Evolutionary conservation across 2,329 filamentous ascomycete genomes (phyloP).

Genomic region (Chalaropsis thielavioides): DNA sequence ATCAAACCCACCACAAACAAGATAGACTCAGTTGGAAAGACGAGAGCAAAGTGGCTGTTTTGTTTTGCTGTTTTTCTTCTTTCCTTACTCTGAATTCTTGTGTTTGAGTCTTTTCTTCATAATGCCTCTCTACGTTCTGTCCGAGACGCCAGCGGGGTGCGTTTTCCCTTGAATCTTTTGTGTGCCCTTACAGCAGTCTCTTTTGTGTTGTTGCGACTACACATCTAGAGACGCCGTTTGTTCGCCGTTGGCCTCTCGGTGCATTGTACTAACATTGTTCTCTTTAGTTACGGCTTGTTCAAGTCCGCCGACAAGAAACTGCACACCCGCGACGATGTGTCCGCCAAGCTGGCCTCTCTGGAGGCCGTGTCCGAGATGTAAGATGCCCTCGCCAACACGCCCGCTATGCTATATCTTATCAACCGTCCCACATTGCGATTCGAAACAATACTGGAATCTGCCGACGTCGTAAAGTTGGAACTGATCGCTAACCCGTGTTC

Average conservation of each 20-base stretch:
- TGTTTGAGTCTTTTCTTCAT: slow-evolving; percentile 10
- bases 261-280: slow-evolving; percentile 10
- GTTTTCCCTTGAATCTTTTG: slow-evolving; percentile 23
- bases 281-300: slow-evolving; percentile 78
- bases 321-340: slow-evolving; percentile 70
- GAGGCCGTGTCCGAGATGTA: slow-evolving; percentile 79
- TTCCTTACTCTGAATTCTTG: slow-evolving; percentile 3
- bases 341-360: slow-evolving; percentile 58
- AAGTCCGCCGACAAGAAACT: slow-evolving; percentile 99
- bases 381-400: slow-evolving; percentile 27
- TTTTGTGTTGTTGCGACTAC: neutral
- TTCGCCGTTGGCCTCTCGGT: too few relatives aligned
- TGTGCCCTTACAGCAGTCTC: neutral
- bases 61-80: slow-evolving; percentile 9
- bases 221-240: neutral
- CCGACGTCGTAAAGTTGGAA: neutral
- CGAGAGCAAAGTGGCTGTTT: slow-evolving; percentile 6
- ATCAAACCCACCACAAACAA: slow-evolving; percentile 11
- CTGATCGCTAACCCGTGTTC: slow-evolving; percentile 15
- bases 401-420: neutral
- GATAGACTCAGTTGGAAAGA: slow-evolving; percentile 14
- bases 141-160: slow-evolving; percentile 75
- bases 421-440: neutral
- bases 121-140: slow-evolving; percentile 66
- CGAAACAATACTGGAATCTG: neutral